Evolutionary conservation across 1,284 basidiomycete species (phyloP).

Genomic region (Omphalotus olearius): DNA sequence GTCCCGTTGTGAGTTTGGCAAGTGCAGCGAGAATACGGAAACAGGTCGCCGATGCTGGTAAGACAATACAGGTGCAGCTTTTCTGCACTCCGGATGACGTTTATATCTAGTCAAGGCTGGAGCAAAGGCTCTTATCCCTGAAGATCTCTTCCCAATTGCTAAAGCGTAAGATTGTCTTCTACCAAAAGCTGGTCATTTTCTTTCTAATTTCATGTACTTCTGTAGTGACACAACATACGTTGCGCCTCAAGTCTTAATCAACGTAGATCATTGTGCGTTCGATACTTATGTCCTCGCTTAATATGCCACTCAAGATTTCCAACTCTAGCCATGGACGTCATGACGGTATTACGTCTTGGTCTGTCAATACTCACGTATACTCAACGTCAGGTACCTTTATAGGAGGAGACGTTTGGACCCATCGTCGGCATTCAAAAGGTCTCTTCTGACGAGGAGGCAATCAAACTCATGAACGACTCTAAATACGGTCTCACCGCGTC

Average conservation of each 20-base stretch:
- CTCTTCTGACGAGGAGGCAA: slow-evolving; percentile 78
- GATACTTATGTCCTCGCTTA: slow-evolving; percentile 2
- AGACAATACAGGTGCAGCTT: slow-evolving; percentile 18
- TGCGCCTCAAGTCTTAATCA: slow-evolving; percentile 82
- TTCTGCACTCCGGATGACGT: background rate
- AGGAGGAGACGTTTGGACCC: slow-evolving; percentile 89
- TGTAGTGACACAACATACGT: slow-evolving; percentile 78
- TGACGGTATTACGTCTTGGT: slow-evolving; percentile 48
- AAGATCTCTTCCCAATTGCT: slow-evolving; percentile 65
- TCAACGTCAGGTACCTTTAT: slow-evolving; percentile 1
- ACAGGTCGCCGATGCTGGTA: slow-evolving; percentile 82
- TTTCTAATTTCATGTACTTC: too few species aligned
- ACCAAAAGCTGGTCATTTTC: too few species aligned
- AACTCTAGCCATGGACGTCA: slow-evolving; percentile 78
- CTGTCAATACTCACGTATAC: background rate
- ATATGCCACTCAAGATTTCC: slow-evolving; percentile 7
- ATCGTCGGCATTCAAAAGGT: slow-evolving; percentile 90
- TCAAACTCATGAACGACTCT: slow-evolving; percentile 94
- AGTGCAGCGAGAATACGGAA: slow-evolving; percentile 82
- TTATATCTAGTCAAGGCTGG: slow-evolving; percentile 60
- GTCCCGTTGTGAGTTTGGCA: slow-evolving; percentile 87
- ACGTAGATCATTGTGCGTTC: slow-evolving; percentile 82
- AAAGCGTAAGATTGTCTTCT: slow-evolving; percentile 47
- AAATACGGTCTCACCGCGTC: slow-evolving; percentile 91
- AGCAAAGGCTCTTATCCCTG: slow-evolving; percentile 74